Evolutionary conservation across 1,284 basidiomycete species (phyloP).

Genomic region (Apiotrichum gracile): DNA sequence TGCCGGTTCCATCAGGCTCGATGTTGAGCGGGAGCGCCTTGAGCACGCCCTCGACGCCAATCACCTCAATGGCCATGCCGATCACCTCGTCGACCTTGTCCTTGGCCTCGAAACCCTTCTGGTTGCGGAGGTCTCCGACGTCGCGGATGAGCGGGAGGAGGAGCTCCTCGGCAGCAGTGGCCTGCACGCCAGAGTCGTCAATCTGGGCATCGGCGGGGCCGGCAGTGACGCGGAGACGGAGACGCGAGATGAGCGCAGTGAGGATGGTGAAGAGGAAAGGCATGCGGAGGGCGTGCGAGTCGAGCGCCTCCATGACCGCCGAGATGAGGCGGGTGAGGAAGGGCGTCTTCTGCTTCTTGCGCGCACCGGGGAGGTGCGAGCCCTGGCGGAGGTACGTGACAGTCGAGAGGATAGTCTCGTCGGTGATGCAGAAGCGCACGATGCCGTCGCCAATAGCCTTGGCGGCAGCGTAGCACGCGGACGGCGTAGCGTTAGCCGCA

Average conservation of each 20-base stretch:
- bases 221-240: slow-evolving; percentile 39
- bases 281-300: slow-evolving; percentile 60
- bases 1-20: slow-evolving; percentile 58
- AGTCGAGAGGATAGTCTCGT: slow-evolving; percentile 57
- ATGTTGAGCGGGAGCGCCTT: slow-evolving; percentile 76
- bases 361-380: slow-evolving; percentile 38
- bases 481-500: slow-evolving; percentile 23
- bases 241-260: slow-evolving; percentile 48
- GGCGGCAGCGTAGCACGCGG: slow-evolving; percentile 55
- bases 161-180: slow-evolving; percentile 65
- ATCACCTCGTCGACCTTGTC: slow-evolving; percentile 79
- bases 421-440: slow-evolving; percentile 64
- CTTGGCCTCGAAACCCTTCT: slow-evolving; percentile 84
- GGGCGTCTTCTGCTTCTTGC: slow-evolving; percentile 53
- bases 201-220: slow-evolving; percentile 49
- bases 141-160: slow-evolving; percentile 67
- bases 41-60: slow-evolving; percentile 79
- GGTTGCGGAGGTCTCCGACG: slow-evolving; percentile 67
- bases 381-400: slow-evolving; percentile 39
- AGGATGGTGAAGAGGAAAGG: slow-evolving; percentile 62
- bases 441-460: slow-evolving; percentile 55
- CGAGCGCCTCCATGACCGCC: slow-evolving; percentile 61
- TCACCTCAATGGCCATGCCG: slow-evolving; percentile 71
- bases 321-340: slow-evolving; percentile 59
- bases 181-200: slow-evolving; percentile 41